These are phyloP conservation scores for Plasmodium billcollinsi DNA, from an alignment of 169 alveolate genomes.

Conservation along the genomic window DNA sequence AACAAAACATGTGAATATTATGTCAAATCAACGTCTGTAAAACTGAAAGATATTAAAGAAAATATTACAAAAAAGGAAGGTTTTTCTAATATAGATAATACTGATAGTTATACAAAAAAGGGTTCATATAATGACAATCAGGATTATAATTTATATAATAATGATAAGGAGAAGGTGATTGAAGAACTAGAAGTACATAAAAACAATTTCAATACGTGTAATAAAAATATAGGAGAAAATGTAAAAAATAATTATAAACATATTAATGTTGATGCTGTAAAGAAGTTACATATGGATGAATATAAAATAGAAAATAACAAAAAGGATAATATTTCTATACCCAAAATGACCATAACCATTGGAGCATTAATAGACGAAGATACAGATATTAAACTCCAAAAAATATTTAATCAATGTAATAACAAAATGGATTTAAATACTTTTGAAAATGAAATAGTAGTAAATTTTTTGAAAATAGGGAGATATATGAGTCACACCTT, in stretches of 20 bases:
- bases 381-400: conserved; percentile 31
- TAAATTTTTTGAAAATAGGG: conserved; percentile 71
- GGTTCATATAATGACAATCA: too few relatives aligned
- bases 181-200: neutral
- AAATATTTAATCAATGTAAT: conserved; percentile 39
- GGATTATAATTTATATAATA: neutral
- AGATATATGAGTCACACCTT: conserved; percentile 76
- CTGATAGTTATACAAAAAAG: too few relatives aligned
- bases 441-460: conserved; percentile 45
- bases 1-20: too few relatives aligned
- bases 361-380: conserved; percentile 32
- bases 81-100: neutral
- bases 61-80: neutral
- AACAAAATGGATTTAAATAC: conserved; percentile 60
- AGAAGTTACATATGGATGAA: neutral
- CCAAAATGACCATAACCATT: conserved; percentile 34
- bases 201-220: neutral
- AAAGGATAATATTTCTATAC: conserved; percentile 13
- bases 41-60: too few relatives aligned
- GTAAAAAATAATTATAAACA: neutral
- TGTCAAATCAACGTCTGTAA: too few relatives aligned
- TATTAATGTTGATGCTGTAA: neutral
- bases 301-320: neutral
- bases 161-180: neutral
- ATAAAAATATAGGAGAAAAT: neutral